Evolutionary conservation across 192 early-diverging fungal species (phyloP).

Genomic region (Coemansia sp.): DNA sequence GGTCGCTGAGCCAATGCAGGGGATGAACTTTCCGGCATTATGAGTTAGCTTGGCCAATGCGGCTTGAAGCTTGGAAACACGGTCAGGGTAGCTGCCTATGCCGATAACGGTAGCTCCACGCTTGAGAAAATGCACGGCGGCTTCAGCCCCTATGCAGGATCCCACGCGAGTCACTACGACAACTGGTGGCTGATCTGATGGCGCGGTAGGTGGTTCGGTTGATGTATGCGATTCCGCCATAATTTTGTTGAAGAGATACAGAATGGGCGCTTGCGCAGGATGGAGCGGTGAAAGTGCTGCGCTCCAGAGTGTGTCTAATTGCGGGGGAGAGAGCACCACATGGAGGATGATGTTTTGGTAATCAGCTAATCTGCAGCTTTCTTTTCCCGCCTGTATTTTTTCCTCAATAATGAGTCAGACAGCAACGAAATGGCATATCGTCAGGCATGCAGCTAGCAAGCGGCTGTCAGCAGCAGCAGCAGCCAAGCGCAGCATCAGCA

Average conservation of each 20-base stretch:
- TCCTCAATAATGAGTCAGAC: no score
- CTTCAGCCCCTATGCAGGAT: constrained; percentile 32
- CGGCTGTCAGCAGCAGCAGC: no score
- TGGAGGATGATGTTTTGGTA: no score
- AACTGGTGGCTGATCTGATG: constrained; percentile 1
- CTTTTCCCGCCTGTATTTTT: no score
- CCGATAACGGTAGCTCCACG: constrained; percentile 26
- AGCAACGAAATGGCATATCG: no score
- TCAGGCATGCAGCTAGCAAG: no score
- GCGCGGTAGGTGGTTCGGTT: background rate
- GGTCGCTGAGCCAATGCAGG: constrained; percentile 12
- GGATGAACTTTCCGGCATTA: constrained; percentile 13
- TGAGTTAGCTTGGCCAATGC: constrained; percentile 7
- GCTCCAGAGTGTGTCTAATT: no score
- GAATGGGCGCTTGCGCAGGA: background rate
- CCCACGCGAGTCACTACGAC: constrained; percentile 23
- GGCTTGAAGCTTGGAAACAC: constrained; percentile 6
- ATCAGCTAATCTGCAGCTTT: no score
- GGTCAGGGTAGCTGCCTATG: constrained; percentile 11
- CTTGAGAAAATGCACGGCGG: constrained; percentile 15
- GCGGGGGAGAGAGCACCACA: no score
- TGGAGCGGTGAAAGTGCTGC: background rate
- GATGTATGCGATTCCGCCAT: constrained; percentile 8
- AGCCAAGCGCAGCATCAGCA: background rate
- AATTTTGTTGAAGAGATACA: background rate